These are phyloP conservation scores for Paramecium sexaurelia DNA, from an alignment of 73 alveolate genomes.

Conservation along the genomic window DNA sequence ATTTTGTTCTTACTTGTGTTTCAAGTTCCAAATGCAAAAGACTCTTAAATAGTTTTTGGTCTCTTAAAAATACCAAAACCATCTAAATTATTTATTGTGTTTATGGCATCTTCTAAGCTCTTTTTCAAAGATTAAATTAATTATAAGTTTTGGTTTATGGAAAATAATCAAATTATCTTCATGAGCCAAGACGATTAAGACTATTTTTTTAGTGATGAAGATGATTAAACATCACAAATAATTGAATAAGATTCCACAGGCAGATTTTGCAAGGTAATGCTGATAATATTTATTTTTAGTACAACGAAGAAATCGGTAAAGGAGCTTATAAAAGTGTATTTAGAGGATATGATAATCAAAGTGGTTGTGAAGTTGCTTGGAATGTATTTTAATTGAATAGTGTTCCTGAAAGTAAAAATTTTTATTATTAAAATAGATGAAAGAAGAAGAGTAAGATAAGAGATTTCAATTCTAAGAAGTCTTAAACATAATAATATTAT, in stretches of 20 bases:
- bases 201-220: neutral
- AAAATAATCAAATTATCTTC: neutral
- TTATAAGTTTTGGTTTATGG: neutral
- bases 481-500: conserved; percentile 85
- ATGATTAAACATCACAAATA: conserved; percentile 14
- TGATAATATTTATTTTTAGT: conserved; percentile 12
- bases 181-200: neutral
- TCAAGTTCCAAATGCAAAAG: conserved; percentile 82
- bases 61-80: conserved; percentile 71
- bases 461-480: conserved; percentile 77
- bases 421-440: conserved; percentile 24
- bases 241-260: conserved; percentile 67
- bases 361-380: conserved; percentile 88
- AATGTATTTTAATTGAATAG: conserved; percentile 72
- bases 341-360: conserved; percentile 80
- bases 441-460: conserved; percentile 76
- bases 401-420: conserved; percentile 60
- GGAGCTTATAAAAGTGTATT: conserved; percentile 74
- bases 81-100: neutral
- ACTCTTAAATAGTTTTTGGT: conserved; percentile 71
- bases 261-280: conserved; percentile 57
- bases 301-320: conserved; percentile 69
- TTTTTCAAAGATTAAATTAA: neutral
- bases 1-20: neutral
- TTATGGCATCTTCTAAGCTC: conserved; percentile 12